Base-by-base conservation (phyloP, 768 basidiomycete genomes). In the Mycena galopus region DNA sequence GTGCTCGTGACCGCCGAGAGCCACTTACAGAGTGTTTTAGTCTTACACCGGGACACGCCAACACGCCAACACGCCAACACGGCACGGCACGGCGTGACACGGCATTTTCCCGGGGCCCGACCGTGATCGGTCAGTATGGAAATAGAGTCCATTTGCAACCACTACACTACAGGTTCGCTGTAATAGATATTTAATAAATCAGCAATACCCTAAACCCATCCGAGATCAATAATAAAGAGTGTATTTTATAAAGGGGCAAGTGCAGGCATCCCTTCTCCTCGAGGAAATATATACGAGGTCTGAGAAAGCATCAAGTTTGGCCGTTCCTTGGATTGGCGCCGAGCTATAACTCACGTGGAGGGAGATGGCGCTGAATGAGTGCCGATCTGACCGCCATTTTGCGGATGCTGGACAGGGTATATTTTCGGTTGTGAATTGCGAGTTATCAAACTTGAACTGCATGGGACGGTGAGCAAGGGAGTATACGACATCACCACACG, bases 221-320 rank as follows among this genome's bases (percentile, higher is more conserved):
- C n/a, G 21, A 42, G 12, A 29, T 16, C 23, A 55, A 32, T 17
- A 5, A 11, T 4, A 55, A 21, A 32, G 16, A 3, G 30, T 33
- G 9, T 32, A 33, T n/a, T 4, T 29, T n/a, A 12, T 42, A 11
- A 60, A 10, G 21, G 37, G 2, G 59, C 25, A 19, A 60, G 27
- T 19, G 39, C 11, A 21, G 65, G 55, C 65, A 66, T 66, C 9
- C 65, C 65, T 32, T 56, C 65, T 37, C 53, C 65, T 19, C 37
- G 65, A 9, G 65, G 53, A 16, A 66, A 56, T 42, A 44, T 66
- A 14, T 56, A 66, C 12, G 65, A 66, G 29, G 57, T 42, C 65
- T 66, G n/a, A 2, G 1, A 21, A 7, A 21, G 9, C 17, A 35
- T 35, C 25, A 42, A 19, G n/a, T n/a, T 25, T 4, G 27, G 17